Evolutionary conservation across 116 monocot species (phyloP).

Genomic region (Dioscorea cayenensis): DNA sequence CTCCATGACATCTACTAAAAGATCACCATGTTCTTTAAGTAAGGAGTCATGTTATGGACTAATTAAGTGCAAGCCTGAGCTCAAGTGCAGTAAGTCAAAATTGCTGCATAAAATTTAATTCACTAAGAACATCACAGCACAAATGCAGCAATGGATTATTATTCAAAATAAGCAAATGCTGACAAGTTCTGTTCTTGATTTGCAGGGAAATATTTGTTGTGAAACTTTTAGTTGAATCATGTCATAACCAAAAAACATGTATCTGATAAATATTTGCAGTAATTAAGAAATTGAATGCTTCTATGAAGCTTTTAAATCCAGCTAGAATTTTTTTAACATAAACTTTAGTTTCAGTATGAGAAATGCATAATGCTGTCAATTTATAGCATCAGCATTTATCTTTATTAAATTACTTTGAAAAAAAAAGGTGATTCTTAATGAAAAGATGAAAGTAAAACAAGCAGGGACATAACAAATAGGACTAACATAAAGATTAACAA

Average conservation of each 20-base stretch:
- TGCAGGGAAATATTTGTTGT: slow-evolving; percentile 25
- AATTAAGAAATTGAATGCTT: too few relatives aligned
- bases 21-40: slow-evolving; percentile 60
- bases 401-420: too few relatives aligned
- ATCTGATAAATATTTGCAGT: too few relatives aligned
- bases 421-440: too few relatives aligned
- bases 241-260: neutral
- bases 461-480: too few relatives aligned
- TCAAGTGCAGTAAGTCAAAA: slow-evolving; percentile 75
- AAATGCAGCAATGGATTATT: neutral
- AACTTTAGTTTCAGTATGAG: too few relatives aligned
- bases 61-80: slow-evolving; percentile 69
- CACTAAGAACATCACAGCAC: neutral
- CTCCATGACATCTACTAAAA: slow-evolving; percentile 62
- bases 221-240: slow-evolving; percentile 34
- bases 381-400: too few relatives aligned
- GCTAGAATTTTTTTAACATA: too few relatives aligned
- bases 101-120: neutral
- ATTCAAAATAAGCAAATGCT: slow-evolving; percentile 1
- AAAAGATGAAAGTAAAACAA: too few relatives aligned
- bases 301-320: too few relatives aligned
- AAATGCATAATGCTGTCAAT: too few relatives aligned
- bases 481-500: too few relatives aligned
- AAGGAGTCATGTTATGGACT: slow-evolving; percentile 65
- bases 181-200: slow-evolving; percentile 41